Percentiles rank a stretch among this genome's conserved stretches.
Evolutionary conservation across 495 filamentous ascomycete species (phyloP).

Genomic region (Venustampulla echinocandica): DNA sequence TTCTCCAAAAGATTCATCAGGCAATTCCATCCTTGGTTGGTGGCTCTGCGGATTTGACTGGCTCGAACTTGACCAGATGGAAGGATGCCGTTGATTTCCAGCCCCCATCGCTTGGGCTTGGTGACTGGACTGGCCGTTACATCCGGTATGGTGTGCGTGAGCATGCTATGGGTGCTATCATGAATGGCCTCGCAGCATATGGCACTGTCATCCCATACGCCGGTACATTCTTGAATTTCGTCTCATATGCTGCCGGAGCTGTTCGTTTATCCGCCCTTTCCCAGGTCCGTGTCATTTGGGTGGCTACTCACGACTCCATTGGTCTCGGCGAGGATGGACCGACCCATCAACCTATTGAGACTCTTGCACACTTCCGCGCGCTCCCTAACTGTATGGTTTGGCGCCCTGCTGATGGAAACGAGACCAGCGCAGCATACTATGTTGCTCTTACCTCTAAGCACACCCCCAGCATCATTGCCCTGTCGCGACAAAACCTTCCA

Average conservation of each 20-base stretch:
- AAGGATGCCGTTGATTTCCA: conserved; percentile 98
- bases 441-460: conserved; percentile 81
- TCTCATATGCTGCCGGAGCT: conserved; percentile 94
- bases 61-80: conserved; percentile 97
- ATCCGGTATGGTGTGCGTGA: conserved; percentile 96
- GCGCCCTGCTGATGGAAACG: conserved; percentile 98
- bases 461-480: conserved; percentile 85
- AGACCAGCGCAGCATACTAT: conserved; percentile 98
- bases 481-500: conserved; percentile 97
- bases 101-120: conserved; percentile 73
- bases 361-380: conserved; percentile 97
- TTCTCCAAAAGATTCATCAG: conserved; percentile 80
- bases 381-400: conserved; percentile 99
- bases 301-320: conserved; percentile 99
- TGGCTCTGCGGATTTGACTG: conserved; percentile 95
- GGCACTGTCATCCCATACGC: conserved; percentile 88
- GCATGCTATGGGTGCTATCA: conserved; percentile 94
- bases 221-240: conserved; percentile 99
- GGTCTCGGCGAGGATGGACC: conserved; percentile 98
- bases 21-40: conserved; percentile 85
- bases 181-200: conserved; percentile 96
- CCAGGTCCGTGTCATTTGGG: conserved; percentile 85
- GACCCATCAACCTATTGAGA: conserved; percentile 99
- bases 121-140: conserved; percentile 85
- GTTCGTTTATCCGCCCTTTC: conserved; percentile 90